These are phyloP conservation scores for Ananas comosus DNA, from an alignment of 176 grass and related monocot genomes.

Conservation along the genomic window DNA sequence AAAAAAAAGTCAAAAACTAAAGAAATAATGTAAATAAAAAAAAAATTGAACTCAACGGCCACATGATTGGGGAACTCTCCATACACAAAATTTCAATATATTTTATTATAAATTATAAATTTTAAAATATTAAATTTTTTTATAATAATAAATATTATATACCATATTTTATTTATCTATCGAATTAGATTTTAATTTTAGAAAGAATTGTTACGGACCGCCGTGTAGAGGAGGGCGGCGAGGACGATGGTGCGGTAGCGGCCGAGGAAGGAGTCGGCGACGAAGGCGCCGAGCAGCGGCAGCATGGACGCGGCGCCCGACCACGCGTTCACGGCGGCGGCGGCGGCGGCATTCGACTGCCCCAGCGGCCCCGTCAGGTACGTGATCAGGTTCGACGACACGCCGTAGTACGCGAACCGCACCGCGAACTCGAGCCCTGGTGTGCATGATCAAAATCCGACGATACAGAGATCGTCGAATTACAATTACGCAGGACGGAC, in stretches of 20 bases:
- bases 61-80: too few relatives aligned
- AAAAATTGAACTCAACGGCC: too few relatives aligned
- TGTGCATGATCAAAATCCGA: not conserved
- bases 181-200: too few relatives aligned
- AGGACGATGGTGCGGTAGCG: slow-evolving; percentile 42
- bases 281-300: slow-evolving; percentile 38
- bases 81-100: too few relatives aligned
- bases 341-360: slow-evolving; percentile 41
- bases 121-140: too few relatives aligned
- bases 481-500: too few relatives aligned
- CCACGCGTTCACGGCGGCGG: slow-evolving; percentile 52
- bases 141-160: too few relatives aligned
- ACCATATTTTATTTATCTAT: too few relatives aligned
- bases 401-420: slow-evolving; percentile 19
- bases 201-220: slow-evolving; percentile 1
- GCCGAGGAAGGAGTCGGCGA: slow-evolving; percentile 60
- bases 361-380: not conserved
- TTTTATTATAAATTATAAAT: too few relatives aligned
- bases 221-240: slow-evolving; percentile 41
- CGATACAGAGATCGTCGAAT: too few relatives aligned
- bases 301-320: slow-evolving; percentile 46
- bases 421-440: slow-evolving; percentile 20
- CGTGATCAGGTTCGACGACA: slow-evolving; percentile 14
- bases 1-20: too few relatives aligned
- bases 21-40: too few relatives aligned